phyloP scores from a whole-genome alignment of 768 basidiomycete genomes.

The Artomyces pyxidatus region DNA sequence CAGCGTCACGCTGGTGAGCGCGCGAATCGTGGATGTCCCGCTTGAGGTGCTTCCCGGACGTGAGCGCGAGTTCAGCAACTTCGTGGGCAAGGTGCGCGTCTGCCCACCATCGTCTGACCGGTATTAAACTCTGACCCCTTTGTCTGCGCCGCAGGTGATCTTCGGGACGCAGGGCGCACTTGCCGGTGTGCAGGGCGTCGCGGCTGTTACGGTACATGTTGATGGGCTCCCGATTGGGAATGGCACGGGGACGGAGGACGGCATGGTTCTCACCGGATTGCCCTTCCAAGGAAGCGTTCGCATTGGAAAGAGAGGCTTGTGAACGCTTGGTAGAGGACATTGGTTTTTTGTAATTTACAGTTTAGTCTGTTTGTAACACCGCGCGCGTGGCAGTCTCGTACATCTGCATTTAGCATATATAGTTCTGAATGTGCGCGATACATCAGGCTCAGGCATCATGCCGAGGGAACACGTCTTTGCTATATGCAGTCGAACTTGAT shows the following conservation, averaged over 20 bases:
- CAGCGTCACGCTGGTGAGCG: conserved; percentile 48
- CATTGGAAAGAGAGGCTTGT: conserved; percentile 3
- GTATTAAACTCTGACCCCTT: background rate
- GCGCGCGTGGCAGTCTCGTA: too few species aligned
- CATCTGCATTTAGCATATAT: too few species aligned
- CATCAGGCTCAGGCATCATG: too few species aligned
- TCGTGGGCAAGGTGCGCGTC: conserved; percentile 64
- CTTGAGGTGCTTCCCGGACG: conserved; percentile 73
- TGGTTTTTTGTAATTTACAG: background rate
- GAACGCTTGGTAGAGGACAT: background rate
- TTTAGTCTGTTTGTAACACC: background rate
- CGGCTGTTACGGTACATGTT: conserved; percentile 8
- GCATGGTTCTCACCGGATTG: conserved; percentile 8
- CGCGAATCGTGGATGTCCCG: conserved; percentile 65
- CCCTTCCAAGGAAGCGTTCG: conserved; percentile 13
- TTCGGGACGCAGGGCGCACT: conserved; percentile 8
- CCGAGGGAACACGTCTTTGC: too few species aligned
- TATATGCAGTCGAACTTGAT: too few species aligned
- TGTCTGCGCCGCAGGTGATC: conserved; percentile 1
- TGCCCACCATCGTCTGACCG: background rate
- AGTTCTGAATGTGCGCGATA: too few species aligned
- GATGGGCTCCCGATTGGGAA: conserved; percentile 6
- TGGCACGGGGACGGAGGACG: background rate
- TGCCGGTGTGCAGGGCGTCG: conserved; percentile 12
- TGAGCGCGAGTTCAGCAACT: conserved; percentile 65